Conservation (phyloP, 331 rosid genomes). For the Dryas integrifolia region DNA sequence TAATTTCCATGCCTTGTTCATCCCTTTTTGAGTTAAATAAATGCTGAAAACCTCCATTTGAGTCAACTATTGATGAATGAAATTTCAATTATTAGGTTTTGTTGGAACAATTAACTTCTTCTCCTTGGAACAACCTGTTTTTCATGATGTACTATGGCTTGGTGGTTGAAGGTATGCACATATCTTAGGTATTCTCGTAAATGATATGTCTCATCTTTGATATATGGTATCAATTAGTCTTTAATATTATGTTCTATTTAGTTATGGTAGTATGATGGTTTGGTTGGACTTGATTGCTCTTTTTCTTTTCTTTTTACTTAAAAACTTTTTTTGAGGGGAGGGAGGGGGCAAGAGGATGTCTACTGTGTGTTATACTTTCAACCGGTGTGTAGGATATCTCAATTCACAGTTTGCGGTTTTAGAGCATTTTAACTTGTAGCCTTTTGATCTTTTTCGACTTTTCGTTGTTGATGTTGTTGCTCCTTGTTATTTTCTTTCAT, state of each 20-base stretch:
- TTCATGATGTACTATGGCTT: conserved; percentile 89
- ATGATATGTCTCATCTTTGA: background rate
- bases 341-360: background rate
- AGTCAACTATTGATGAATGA: conserved; percentile 26
- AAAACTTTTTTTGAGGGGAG: background rate
- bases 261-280: background rate
- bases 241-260: background rate
- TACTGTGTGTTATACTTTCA: background rate
- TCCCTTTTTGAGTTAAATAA: conserved; percentile 11
- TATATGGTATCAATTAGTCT: background rate
- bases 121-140: conserved; percentile 87
- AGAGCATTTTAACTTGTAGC: background rate
- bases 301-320: background rate
- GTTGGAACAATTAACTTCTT: conserved; percentile 75
- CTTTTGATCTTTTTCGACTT: no score
- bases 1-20: background rate
- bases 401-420: background rate
- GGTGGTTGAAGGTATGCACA: conserved; percentile 74
- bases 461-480: background rate
- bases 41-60: background rate
- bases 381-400: background rate
- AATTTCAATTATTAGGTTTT: conserved; percentile 53
- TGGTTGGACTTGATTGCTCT: background rate
- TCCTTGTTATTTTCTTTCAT: background rate
- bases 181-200: background rate